Percentiles rank a stretch among this genome's conserved stretches.
phyloP scores from a whole-genome alignment of 768 basidiomycete species.

The Multifurca ochricompacta region DNA sequence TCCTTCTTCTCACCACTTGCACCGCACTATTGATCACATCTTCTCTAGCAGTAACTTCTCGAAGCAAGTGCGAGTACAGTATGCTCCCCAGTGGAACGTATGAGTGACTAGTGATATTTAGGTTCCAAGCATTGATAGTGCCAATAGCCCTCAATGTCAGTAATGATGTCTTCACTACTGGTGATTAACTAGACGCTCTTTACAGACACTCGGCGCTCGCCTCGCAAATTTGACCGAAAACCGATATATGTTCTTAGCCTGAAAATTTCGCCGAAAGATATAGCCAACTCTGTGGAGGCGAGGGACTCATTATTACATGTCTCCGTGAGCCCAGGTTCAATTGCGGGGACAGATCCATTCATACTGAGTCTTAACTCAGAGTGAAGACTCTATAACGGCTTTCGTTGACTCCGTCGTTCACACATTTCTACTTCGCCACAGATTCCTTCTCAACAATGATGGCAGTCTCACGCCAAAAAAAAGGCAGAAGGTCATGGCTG shows the following conservation, averaged over 20 bases:
- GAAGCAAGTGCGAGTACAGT: slow-evolving; percentile 46
- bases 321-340: slow-evolving; percentile 38
- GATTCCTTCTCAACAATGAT: slow-evolving; percentile 36
- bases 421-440: slow-evolving; percentile 55
- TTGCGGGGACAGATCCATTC: slow-evolving; percentile 11
- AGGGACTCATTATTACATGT: slow-evolving; percentile 61
- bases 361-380: slow-evolving; percentile 32
- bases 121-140: slow-evolving; percentile 11
- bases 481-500: slow-evolving; percentile 34
- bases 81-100: slow-evolving; percentile 15
- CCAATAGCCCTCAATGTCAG: slow-evolving; percentile 4
- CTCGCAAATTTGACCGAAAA: slow-evolving; percentile 69
- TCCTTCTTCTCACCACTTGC: slow-evolving; percentile 49
- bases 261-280: slow-evolving; percentile 48
- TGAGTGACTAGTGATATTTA: neutral
- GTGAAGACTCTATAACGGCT: slow-evolving; percentile 44
- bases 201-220: slow-evolving; percentile 57
- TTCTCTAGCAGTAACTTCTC: slow-evolving; percentile 66
- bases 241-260: slow-evolving; percentile 82
- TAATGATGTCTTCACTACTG: slow-evolving; percentile 3
- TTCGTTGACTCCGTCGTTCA: slow-evolving; percentile 55
- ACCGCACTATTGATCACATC: slow-evolving; percentile 53
- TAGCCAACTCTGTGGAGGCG: slow-evolving; percentile 82
- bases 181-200: slow-evolving; percentile 10
- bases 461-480: slow-evolving; percentile 41